Evolutionary conservation across 257 asterid genomes (phyloP).

Genomic region (Coffea eugenioides): DNA sequence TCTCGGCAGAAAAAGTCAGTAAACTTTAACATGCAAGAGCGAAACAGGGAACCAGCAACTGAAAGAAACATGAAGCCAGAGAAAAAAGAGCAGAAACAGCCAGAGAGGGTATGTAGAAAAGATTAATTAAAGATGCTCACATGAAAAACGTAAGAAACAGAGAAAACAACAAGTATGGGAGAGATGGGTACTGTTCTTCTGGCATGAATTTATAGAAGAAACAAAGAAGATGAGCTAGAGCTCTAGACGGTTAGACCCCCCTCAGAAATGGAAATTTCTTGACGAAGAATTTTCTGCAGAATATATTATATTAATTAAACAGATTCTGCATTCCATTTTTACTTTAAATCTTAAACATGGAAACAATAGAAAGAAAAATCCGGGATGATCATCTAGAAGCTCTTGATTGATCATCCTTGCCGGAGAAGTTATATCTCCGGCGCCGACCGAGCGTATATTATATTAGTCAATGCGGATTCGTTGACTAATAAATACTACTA

Average conservation of each 20-base stretch:
- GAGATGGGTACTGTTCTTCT: background rate
- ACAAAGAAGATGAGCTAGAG: background rate
- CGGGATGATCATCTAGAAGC: background rate
- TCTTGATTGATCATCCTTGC: background rate
- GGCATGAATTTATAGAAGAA: slow-evolving; percentile 7
- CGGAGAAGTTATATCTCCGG: slow-evolving; percentile 17
- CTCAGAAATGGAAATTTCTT: background rate
- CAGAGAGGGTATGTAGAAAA: background rate
- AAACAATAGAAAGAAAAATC: background rate
- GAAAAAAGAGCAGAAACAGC: background rate
- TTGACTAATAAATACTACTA: background rate
- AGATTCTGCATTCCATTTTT: background rate
- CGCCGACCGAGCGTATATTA: background rate
- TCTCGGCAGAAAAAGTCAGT: background rate
- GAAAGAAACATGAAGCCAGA: background rate
- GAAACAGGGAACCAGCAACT: background rate
- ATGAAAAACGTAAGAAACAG: background rate
- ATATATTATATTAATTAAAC: no score
- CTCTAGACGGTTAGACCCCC: background rate
- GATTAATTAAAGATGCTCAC: slow-evolving; percentile 12
- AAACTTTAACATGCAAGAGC: slow-evolving; percentile 8
- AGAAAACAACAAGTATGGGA: background rate
- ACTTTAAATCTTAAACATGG: background rate
- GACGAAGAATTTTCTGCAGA: background rate
- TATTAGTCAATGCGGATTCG: background rate